Percentiles rank a stretch among this genome's conserved stretches.
These are phyloP conservation scores for Malus hybrid DNA, from an alignment of 331 rosid species.

Conservation along the genomic window DNA sequence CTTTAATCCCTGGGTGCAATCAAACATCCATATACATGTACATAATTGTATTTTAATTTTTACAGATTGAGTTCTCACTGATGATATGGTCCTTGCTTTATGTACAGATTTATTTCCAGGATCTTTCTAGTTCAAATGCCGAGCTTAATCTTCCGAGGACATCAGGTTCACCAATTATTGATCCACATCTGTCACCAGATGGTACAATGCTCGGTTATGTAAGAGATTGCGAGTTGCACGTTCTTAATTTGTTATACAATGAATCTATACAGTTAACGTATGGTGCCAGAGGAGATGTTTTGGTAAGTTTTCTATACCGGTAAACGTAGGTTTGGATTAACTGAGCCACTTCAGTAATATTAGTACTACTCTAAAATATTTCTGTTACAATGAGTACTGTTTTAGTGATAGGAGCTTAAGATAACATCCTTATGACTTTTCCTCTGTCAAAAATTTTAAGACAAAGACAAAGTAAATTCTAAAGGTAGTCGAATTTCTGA, in stretches of 20 bases:
- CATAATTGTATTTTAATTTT: neutral
- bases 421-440: neutral
- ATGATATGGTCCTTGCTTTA: slow-evolving; percentile 13
- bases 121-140: slow-evolving; percentile 46
- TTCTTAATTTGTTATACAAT: slow-evolving; percentile 48
- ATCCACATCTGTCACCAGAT: slow-evolving; percentile 88
- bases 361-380: neutral
- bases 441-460: too few relatives aligned
- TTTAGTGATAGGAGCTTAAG: neutral
- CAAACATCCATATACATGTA: neutral
- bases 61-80: slow-evolving; percentile 2
- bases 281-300: slow-evolving; percentile 54
- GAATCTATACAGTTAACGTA: slow-evolving; percentile 68
- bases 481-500: neutral
- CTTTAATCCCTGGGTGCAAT: slow-evolving; percentile 6
- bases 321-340: neutral
- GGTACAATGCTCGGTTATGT: slow-evolving; percentile 76
- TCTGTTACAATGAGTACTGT: neutral
- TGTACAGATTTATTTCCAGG: slow-evolving; percentile 79
- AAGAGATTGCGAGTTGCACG: slow-evolving; percentile 69
- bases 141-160: slow-evolving; percentile 71
- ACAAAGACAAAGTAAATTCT: too few relatives aligned
- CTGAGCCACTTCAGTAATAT: neutral
- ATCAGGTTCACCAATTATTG: slow-evolving; percentile 65
- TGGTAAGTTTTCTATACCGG: slow-evolving; percentile 40